These are phyloP conservation scores for Nasturtium officinale DNA, from an alignment of 345 rosid species.

Conservation along the genomic window DNA sequence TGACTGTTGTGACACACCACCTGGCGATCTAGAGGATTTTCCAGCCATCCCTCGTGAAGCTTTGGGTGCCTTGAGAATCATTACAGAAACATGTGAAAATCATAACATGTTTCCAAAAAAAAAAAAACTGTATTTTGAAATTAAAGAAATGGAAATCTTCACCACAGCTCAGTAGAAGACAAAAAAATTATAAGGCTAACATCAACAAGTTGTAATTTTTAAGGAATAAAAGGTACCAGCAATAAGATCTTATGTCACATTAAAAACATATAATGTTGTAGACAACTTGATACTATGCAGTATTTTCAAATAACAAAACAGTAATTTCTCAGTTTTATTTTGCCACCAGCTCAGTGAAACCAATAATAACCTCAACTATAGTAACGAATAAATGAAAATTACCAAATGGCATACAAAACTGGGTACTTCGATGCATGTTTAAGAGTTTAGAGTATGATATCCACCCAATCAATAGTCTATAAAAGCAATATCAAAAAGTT, in stretches of 20 bases:
- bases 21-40: conserved; percentile 81
- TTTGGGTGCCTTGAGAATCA: conserved; percentile 75
- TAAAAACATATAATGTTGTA: conserved; percentile 17
- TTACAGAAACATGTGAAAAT: conserved; percentile 8
- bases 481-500: conserved; percentile 14
- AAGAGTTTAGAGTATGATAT: conserved; percentile 6
- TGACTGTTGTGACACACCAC: conserved; percentile 61
- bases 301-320: background rate
- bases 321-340: background rate
- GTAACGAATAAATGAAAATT: background rate
- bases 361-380: background rate
- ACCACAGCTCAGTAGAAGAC: conserved; percentile 10
- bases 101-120: conserved; percentile 16
- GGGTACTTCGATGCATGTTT: conserved; percentile 22
- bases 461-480: conserved; percentile 14
- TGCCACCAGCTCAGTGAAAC: background rate
- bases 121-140: background rate
- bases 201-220: background rate
- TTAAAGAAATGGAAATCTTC: conserved; percentile 11
- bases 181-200: background rate
- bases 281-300: conserved; percentile 5
- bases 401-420: background rate
- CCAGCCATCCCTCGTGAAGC: conserved; percentile 66
- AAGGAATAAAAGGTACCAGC: background rate
- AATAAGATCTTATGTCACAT: conserved; percentile 12